Percentiles rank a stretch among this genome's conserved stretches.
phyloP scores from a whole-genome alignment of 169 alveolate genomes.

The Eimeria brunetti region DNA sequence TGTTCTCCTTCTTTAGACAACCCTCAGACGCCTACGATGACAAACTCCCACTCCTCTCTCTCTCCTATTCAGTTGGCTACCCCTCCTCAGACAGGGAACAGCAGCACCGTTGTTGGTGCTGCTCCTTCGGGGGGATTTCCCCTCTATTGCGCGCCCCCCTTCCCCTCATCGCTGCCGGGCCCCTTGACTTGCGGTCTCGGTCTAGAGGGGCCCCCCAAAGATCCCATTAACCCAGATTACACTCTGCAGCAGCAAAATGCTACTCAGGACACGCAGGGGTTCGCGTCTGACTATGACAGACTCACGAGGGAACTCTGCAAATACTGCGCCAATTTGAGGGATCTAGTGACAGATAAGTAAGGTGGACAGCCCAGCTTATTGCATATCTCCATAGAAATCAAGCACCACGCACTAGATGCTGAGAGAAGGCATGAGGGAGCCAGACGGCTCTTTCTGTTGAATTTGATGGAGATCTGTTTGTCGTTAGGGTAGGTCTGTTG shows the following conservation, averaged over 20 bases:
- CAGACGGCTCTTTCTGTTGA: too few relatives aligned
- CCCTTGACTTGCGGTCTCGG: conserved; percentile 13
- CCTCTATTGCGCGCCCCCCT: not conserved
- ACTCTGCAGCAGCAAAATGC: not conserved
- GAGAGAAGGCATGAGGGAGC: too few relatives aligned
- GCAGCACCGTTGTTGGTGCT: conserved; percentile 16
- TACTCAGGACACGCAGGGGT: conserved; percentile 50
- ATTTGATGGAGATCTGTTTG: too few relatives aligned
- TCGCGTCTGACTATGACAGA: conserved; percentile 69
- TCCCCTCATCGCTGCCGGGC: conserved; percentile 35
- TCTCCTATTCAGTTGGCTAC: conserved; percentile 14
- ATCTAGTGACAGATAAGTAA: conserved; percentile 26
- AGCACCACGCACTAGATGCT: too few relatives aligned
- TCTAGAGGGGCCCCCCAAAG: not conserved
- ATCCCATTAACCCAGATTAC: not conserved
- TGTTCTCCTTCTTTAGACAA: conserved; percentile 26
- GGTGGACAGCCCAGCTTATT: not conserved
- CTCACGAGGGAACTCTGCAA: conserved; percentile 55
- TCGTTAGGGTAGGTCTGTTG: too few relatives aligned
- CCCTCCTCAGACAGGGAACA: not conserved
- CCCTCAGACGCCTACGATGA: not conserved
- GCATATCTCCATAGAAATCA: too few relatives aligned
- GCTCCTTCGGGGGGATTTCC: conserved; percentile 23
- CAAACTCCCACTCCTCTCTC: not conserved
- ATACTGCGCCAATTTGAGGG: conserved; percentile 44